Evolutionary conservation across 2,329 filamentous ascomycete genomes (phyloP), one percentile per base, ranked within the genome.

Genomic region (Teratosphaeria epicoccoides): DNA sequence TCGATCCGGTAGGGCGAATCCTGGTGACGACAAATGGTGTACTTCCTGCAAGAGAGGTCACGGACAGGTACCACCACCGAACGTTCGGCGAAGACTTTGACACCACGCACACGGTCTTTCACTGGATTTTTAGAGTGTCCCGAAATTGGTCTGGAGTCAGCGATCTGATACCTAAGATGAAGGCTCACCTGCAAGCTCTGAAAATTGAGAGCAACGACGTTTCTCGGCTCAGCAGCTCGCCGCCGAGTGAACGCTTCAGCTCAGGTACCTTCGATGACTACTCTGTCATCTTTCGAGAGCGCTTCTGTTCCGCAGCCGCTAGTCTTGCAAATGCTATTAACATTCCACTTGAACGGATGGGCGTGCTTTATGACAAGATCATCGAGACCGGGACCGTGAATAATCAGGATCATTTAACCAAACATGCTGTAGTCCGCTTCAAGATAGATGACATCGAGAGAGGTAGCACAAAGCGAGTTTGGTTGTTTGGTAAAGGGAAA

Each of bases 81-180:
- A 82, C 80, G 24, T 80, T 84, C 49, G 81, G 83, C 54, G 87
- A 94, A 54, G 80, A 83, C 12, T 90, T 95, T 61, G 82, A 82
- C 51, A 82, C 82, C 23, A 79, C 81, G 0, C 88, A 95, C 63
- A 81, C 86, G 0, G 81, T 90, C 1, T 95, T 93, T 68, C 81
- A 89, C 47, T 95, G 89, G 89, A 84, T 93, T 62, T 94, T 87
- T 64, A 80, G 86, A 52, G 86, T 88, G 2, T 87, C 86, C 6
- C 78, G 83, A 53, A 85, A 89, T 66, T 95, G 89, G 89, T 65
- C 70, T 6, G 78, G 80, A 40, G 76, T 95, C 24, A 75, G 75
- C 50, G 79, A 81, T 44, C 73, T 93, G 4, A 74, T 94, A 23
- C 79, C 79, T 6, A 79, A 78, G 43, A 95, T 95, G 84, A 77